phyloP scores from a whole-genome alignment of 2,329 filamentous ascomycete genomes.

The Onygenales sp. region DNA sequence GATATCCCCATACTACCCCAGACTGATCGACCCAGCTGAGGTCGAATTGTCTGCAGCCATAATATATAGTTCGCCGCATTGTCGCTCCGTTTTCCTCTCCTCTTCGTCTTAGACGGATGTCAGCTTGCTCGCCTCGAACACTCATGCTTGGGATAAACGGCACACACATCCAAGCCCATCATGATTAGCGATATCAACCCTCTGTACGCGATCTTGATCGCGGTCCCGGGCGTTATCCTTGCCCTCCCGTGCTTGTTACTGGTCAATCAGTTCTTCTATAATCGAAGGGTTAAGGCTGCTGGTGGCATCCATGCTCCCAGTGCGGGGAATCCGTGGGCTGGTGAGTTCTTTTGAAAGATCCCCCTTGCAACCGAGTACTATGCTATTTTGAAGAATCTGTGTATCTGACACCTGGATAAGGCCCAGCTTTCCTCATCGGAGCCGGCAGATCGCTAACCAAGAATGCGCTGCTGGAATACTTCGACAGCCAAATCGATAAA shows the following conservation, averaged over 20 bases:
- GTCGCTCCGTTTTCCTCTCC: too few species aligned
- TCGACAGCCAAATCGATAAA: constrained; percentile 41
- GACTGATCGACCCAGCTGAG: too few species aligned
- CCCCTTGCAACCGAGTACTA: not conserved
- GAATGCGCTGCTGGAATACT: constrained; percentile 41
- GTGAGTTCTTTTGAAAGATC: not conserved
- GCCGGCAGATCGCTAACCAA: constrained; percentile 6
- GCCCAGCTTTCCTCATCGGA: not conserved
- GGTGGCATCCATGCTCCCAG: constrained; percentile 4
- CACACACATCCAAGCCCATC: too few species aligned
- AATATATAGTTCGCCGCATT: too few species aligned
- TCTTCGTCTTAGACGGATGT: too few species aligned
- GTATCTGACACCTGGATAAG: not conserved
- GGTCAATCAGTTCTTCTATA: not conserved
- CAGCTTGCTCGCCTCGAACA: too few species aligned
- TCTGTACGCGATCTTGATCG: not conserved
- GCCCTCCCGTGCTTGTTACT: not conserved
- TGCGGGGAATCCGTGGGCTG: too few species aligned
- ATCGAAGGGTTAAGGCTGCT: constrained; percentile 3
- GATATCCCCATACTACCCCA: too few species aligned
- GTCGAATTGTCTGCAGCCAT: too few species aligned
- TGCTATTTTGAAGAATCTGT: not conserved
- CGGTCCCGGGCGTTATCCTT: not conserved
- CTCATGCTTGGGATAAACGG: not conserved
- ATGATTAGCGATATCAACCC: not conserved